Conservation (phyloP, 2,329 filamentous ascomycete genomes). For the Aspergillus sergii region DNA sequence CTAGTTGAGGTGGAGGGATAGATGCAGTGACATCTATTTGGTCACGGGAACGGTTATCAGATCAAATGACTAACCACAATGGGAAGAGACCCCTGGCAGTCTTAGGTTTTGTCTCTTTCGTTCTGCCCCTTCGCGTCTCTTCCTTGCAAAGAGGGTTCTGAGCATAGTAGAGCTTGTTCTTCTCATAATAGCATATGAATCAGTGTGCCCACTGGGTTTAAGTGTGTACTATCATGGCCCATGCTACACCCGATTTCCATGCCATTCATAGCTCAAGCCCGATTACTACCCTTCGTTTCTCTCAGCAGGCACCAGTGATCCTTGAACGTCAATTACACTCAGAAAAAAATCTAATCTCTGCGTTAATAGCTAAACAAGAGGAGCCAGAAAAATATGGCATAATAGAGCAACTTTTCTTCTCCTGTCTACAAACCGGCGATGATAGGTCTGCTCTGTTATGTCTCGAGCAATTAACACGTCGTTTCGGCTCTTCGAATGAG, state of each 20-base stretch:
- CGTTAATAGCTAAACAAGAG: constrained; percentile 59
- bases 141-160: not conserved
- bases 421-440: constrained; percentile 82
- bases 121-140: not conserved
- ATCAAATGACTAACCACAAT: not conserved
- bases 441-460: constrained; percentile 74
- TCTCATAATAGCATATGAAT: not conserved
- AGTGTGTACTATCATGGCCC: constrained; percentile 12
- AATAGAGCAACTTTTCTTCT: constrained; percentile 83
- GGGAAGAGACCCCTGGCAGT: not conserved
- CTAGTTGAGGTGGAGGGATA: not conserved
- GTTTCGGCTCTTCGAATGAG: constrained; percentile 85
- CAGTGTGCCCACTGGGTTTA: not conserved
- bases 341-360: constrained; percentile 47
- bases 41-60: constrained; percentile 1
- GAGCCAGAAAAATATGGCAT: constrained; percentile 79
- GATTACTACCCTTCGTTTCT: constrained; percentile 47
- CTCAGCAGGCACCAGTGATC: constrained; percentile 47
- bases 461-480: constrained; percentile 72
- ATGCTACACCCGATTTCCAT: constrained; percentile 17
- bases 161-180: not conserved
- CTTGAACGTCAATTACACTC: constrained; percentile 52
- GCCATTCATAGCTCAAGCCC: constrained; percentile 43
- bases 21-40: not conserved
- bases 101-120: not conserved